Percentiles rank a stretch among this genome's conserved stretches.
These are phyloP conservation scores for Oryza longistaminata DNA, from an alignment of 176 grass and related monocot genomes.

Conservation along the genomic window DNA sequence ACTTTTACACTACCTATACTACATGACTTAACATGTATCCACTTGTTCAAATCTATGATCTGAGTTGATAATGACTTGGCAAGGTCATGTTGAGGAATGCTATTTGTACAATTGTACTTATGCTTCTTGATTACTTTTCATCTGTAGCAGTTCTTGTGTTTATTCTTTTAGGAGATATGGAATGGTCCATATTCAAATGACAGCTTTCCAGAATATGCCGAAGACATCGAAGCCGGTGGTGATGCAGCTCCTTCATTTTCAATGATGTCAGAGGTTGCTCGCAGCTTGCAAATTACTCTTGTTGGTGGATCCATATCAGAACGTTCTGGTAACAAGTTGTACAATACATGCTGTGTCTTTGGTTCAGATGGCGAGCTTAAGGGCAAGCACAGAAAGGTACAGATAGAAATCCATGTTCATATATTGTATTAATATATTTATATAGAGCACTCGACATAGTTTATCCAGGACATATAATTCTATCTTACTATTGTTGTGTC, in stretches of 20 bases:
- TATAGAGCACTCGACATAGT: not conserved
- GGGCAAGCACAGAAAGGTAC: conserved; percentile 96
- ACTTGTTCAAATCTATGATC: not conserved
- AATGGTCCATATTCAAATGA: conserved; percentile 94
- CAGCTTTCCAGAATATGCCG: conserved; percentile 85
- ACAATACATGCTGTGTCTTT: conserved; percentile 91
- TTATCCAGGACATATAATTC: not conserved
- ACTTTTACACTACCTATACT: not conserved
- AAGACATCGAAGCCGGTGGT: conserved; percentile 85
- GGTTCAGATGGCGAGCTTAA: conserved; percentile 88
- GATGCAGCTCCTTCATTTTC: conserved; percentile 81
- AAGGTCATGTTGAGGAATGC: not conserved
- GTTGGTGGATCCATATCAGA: conserved; percentile 97
- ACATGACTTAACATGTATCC: conserved; percentile 1
- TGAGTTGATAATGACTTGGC: conserved; percentile 7
- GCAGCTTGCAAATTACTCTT: conserved; percentile 69
- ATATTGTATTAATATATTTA: not conserved
- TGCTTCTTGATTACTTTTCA: conserved; percentile 1
- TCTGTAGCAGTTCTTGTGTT: not conserved
- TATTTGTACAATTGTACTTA: not conserved
- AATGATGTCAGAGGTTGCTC: conserved; percentile 84
- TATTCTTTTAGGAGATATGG: conserved; percentile 85
- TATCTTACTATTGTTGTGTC: not conserved
- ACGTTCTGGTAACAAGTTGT: conserved; percentile 66
- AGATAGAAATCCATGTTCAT: not conserved